These are phyloP conservation scores for Ophiorrhiza pumila DNA, from an alignment of 257 asterid species.

Conservation along the genomic window DNA sequence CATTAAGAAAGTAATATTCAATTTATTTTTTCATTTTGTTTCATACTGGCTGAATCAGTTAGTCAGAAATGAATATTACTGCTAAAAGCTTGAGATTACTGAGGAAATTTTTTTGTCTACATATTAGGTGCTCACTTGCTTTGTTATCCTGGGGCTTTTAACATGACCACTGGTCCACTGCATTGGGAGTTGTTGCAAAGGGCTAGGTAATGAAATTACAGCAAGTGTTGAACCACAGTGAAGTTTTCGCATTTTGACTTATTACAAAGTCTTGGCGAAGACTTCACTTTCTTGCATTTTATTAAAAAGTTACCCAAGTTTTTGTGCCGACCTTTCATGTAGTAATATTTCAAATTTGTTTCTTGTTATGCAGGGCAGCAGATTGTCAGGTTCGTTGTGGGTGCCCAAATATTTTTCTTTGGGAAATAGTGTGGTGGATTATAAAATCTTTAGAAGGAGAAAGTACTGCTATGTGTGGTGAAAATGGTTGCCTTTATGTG, in stretches of 20 bases:
- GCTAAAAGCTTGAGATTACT: constrained; percentile 17
- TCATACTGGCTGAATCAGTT: not conserved
- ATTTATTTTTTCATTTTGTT: not conserved
- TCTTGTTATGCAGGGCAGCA: constrained; percentile 68
- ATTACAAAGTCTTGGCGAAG: not conserved
- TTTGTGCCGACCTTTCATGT: not conserved
- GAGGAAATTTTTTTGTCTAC: constrained; percentile 19
- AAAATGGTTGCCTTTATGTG: too few species aligned
- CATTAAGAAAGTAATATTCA: not conserved
- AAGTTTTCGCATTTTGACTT: not conserved
- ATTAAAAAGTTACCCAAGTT: not conserved
- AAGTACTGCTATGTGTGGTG: not conserved
- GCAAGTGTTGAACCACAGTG: too few species aligned
- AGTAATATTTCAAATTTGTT: constrained; percentile 13
- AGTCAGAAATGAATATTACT: not conserved
- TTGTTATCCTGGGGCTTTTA: constrained; percentile 91
- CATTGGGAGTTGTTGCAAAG: constrained; percentile 91
- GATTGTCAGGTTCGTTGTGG: constrained; percentile 65
- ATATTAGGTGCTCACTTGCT: constrained; percentile 80
- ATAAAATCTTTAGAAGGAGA: not conserved
- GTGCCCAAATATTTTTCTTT: not conserved
- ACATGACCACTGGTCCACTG: constrained; percentile 94
- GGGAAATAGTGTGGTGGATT: not conserved
- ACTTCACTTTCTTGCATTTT: not conserved
- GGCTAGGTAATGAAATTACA: constrained; percentile 53